phyloP scores from a whole-genome alignment of 768 basidiomycete species.

The Tricholomella constricta region DNA sequence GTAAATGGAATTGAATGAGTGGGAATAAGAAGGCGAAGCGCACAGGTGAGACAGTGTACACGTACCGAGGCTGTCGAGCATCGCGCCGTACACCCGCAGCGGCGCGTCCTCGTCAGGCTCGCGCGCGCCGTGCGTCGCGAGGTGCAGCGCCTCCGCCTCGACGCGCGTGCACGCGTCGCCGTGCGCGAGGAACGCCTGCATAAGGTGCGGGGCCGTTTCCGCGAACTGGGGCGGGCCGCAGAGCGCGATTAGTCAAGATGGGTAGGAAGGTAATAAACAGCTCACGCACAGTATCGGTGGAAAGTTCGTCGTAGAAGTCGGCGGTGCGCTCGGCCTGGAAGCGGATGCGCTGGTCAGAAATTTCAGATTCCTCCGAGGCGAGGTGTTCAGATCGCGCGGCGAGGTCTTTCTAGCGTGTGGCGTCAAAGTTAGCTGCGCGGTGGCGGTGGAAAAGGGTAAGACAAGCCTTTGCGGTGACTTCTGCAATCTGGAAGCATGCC shows the following conservation, averaged over 20 bases:
- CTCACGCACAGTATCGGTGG: constrained; percentile 37
- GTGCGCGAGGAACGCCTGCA: constrained; percentile 49
- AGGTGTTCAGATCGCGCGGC: constrained; percentile 35
- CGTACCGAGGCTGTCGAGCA: constrained; percentile 46
- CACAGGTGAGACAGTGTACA: background rate
- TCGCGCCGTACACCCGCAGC: constrained; percentile 41
- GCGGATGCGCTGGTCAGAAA: constrained; percentile 43
- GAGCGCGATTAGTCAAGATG: background rate
- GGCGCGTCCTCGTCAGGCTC: constrained; percentile 40
- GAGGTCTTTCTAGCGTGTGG: constrained; percentile 35
- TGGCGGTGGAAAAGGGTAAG: background rate
- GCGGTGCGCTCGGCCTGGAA: constrained; percentile 44
- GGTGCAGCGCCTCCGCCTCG: constrained; percentile 45
- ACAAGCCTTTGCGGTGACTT: constrained; percentile 37
- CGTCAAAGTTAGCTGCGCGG: too few species aligned
- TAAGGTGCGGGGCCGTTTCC: constrained; percentile 47
- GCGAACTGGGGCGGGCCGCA: too few species aligned
- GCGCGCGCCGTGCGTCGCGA: constrained; percentile 33
- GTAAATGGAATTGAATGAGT: background rate
- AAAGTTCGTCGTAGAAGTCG: constrained; percentile 49
- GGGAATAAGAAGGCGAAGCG: background rate
- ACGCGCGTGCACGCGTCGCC: constrained; percentile 43
- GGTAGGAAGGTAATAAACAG: constrained; percentile 1
- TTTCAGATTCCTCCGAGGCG: constrained; percentile 39
- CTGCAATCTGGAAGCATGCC: constrained; percentile 45